Base-by-base conservation (phyloP, 768 basidiomycete genomes). In the Mycena capillaripes region DNA sequence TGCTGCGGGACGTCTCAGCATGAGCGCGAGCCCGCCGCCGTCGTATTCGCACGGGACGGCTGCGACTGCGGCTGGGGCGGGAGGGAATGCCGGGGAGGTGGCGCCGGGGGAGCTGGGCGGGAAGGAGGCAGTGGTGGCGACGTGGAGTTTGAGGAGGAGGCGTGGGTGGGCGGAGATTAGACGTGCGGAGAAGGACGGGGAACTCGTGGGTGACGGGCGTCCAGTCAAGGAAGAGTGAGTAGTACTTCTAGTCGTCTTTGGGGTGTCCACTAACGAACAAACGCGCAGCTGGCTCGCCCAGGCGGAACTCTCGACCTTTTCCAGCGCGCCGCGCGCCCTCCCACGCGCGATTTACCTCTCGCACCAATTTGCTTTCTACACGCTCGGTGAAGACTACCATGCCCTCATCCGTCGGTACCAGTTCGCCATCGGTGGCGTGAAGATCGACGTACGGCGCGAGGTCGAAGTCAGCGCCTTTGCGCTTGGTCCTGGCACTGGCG, bases 341-440 rank as follows among this genome's bases (percentile, higher is more conserved):
- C 93, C 95, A 7, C 88, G 91, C 0, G 86, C 94, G 0, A 86
- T 98, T 32, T 97, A 97, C 80, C 90, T 95, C 21, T 90, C 91
- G 0, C 94, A 95, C 74, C 95, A 97, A 71, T 95, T 97, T 38
- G 16, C 38, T 38, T 11, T 10, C 10, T 38, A 89, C 75, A 87
- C 90, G 1, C 86, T 96, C 0, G 90, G 90, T 12, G 90, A 92
- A 72, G 92, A 95, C 75, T 94, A 95, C 77, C 91, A 95, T 67
- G 92, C 94, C 0, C 88, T 94, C 21, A 88, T 92, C 48, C 89
- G 90, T 36, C 86, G 87, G 8, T 89, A 88, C 71, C 88, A 89
- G 66, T 85, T 93, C 53, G 90, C 91, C 66, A 84, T 92, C 36
- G 79, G 84, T n/a, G n/a, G n/a, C n/a, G n/a, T n/a, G n/a, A n/a